Conservation (phyloP, 148 eudicot species). For the Camellia japonica region DNA sequence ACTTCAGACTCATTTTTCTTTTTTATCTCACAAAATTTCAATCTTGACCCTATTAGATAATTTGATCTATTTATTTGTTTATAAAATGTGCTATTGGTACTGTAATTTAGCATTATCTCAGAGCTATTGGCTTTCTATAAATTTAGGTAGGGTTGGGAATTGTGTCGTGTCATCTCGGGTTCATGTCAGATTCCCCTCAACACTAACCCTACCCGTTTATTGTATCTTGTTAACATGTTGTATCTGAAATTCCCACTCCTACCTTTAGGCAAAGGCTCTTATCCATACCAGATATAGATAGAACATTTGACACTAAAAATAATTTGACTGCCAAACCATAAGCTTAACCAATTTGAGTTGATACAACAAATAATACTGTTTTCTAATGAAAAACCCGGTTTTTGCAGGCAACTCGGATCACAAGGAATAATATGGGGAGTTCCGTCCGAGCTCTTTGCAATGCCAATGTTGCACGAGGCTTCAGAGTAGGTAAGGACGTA, state of each 20-base stretch:
- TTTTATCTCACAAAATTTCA: not conserved
- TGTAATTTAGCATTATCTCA: not conserved
- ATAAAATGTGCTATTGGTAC: not conserved
- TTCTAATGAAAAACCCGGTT: not conserved
- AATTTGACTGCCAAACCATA: not conserved
- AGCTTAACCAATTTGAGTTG: not conserved
- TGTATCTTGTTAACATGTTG: too few species aligned
- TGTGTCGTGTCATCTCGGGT: too few species aligned
- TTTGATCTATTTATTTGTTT: not conserved
- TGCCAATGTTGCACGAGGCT: slow-evolving; percentile 63
- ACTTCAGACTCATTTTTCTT: not conserved
- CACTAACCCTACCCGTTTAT: too few species aligned
- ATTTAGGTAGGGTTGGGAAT: not conserved
- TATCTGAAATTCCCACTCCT: not conserved
- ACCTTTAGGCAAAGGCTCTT: not conserved
- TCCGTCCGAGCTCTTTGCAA: slow-evolving; percentile 77
- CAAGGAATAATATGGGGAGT: slow-evolving; percentile 45
- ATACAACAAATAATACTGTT: not conserved
- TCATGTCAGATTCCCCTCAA: too few species aligned
- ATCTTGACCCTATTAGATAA: not conserved
- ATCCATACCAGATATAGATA: not conserved
- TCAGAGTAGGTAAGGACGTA: slow-evolving; percentile 65
- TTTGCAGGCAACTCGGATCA: slow-evolving; percentile 52
- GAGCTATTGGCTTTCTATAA: not conserved
- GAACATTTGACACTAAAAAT: not conserved